Conservation (phyloP, 768 basidiomycete species). For the Tulasnella sp. region DNA sequence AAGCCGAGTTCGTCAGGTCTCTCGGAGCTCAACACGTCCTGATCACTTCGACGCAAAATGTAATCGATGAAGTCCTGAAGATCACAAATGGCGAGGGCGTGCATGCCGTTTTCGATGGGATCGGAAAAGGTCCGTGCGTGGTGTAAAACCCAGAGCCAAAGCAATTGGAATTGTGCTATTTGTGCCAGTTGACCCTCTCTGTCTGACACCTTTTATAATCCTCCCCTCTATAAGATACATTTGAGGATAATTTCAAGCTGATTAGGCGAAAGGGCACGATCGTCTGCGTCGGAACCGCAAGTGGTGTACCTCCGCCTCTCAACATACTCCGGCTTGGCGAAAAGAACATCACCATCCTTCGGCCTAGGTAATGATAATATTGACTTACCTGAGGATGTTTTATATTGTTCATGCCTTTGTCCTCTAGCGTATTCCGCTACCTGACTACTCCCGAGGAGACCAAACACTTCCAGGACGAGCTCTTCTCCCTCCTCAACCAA, state of each 20-base stretch:
- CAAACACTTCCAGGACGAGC: constrained; percentile 46
- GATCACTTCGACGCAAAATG: constrained; percentile 62
- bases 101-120: constrained; percentile 84
- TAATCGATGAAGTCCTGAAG: constrained; percentile 58
- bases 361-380: no score
- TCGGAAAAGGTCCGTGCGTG: constrained; percentile 96
- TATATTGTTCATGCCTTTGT: no score
- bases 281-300: constrained; percentile 86
- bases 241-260: constrained; percentile 70
- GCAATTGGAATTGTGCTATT: no score
- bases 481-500: constrained; percentile 49
- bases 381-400: no score
- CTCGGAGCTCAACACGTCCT: constrained; percentile 84
- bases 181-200: no score
- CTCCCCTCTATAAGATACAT: constrained; percentile 31
- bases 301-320: constrained; percentile 70
- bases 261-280: constrained; percentile 80
- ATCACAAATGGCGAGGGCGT: constrained; percentile 73
- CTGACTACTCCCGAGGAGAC: constrained; percentile 62
- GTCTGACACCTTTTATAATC: background rate
- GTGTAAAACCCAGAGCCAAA: constrained; percentile 23
- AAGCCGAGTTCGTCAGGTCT: constrained; percentile 65
- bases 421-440: constrained; percentile 61
- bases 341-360: constrained; percentile 71
- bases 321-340: constrained; percentile 56